phyloP scores from a whole-genome alignment of 257 asterid genomes.

The Nicotiana tabacum region DNA sequence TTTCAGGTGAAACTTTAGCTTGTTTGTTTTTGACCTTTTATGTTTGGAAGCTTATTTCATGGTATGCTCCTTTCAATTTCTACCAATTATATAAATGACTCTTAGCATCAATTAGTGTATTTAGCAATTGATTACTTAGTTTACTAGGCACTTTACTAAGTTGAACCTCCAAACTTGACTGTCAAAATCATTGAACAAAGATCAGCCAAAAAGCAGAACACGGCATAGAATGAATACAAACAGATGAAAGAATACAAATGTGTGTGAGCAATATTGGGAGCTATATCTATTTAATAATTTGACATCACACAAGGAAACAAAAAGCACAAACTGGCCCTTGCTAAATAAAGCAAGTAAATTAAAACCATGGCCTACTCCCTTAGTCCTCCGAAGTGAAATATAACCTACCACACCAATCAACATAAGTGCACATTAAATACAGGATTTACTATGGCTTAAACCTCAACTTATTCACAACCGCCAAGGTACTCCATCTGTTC shows the following conservation, averaged over 20 bases:
- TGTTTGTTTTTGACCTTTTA: background rate
- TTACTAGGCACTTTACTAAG: background rate
- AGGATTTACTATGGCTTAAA: background rate
- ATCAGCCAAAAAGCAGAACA: background rate
- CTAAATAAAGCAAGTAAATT: background rate
- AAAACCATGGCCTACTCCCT: background rate
- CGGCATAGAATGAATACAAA: background rate
- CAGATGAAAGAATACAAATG: background rate
- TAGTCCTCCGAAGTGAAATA: background rate
- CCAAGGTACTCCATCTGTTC: too few relatives aligned
- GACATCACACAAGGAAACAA: background rate
- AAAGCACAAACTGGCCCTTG: background rate
- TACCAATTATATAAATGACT: background rate
- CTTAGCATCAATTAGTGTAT: background rate
- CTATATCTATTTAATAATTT: background rate
- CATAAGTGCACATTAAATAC: background rate
- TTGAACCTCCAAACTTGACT: background rate
- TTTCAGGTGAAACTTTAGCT: background rate
- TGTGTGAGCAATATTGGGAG: background rate
- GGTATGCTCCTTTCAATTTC: background rate
- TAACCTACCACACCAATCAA: constrained; percentile 7
- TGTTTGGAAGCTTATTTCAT: background rate
- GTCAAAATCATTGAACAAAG: background rate
- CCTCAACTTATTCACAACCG: too few relatives aligned
- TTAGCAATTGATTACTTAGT: background rate